Percentiles rank a stretch among this genome's conserved stretches.
phyloP scores from a whole-genome alignment of 139 green algal genomes.

The Astrephomene gubernaculifera region DNA sequence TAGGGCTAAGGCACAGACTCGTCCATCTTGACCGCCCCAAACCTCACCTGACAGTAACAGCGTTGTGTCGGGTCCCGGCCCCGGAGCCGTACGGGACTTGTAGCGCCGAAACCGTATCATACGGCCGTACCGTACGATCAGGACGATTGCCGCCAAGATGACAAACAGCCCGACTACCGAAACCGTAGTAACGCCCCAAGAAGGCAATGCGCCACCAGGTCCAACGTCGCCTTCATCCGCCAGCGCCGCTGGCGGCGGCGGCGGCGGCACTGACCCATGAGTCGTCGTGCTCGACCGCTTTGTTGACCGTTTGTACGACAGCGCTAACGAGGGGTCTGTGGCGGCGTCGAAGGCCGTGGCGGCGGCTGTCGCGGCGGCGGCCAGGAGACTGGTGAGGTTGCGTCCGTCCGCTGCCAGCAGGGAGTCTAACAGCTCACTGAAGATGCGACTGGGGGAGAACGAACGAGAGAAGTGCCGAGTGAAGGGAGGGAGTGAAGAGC shows the following conservation, averaged over 20 bases:
- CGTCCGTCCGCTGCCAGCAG: not conserved
- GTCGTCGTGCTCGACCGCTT: too few species aligned
- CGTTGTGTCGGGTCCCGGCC: conserved; percentile 20
- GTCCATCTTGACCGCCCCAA: not conserved
- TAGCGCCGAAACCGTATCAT: not conserved
- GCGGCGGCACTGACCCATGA: not conserved
- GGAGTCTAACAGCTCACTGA: not conserved
- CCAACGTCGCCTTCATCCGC: not conserved
- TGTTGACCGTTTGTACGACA: not conserved
- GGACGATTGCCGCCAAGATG: not conserved
- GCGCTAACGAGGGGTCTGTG: not conserved
- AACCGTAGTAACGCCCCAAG: not conserved
- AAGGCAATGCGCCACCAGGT: not conserved
- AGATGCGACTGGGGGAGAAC: not conserved
- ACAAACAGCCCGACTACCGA: not conserved
- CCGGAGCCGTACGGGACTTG: not conserved
- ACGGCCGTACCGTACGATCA: not conserved
- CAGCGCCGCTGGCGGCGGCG: not conserved
- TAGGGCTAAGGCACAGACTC: too few species aligned
- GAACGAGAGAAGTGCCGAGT: not conserved
- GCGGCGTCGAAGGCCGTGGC: not conserved
- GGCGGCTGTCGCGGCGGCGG: not conserved
- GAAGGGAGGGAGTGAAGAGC: not conserved
- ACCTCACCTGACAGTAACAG: conserved; percentile 5
- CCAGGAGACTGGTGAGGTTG: not conserved